Conservation (phyloP, 495 filamentous ascomycete genomes). For the Lepidopterella palustris region DNA sequence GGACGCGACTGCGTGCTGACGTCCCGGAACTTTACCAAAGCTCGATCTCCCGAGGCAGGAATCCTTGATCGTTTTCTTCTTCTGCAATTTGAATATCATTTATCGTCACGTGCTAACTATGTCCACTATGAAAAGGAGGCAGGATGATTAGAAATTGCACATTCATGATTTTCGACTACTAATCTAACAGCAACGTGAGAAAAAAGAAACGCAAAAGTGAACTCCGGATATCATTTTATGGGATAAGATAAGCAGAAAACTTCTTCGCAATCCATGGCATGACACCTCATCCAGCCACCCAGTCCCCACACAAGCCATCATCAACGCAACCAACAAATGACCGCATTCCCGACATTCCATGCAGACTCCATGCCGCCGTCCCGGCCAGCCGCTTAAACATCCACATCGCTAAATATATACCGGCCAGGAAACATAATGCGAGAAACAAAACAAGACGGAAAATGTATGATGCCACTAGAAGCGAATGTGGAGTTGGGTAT, state of each 20-base stretch:
- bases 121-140: no score
- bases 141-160: slow-evolving; percentile 4
- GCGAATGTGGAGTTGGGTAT: background rate
- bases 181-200: background rate
- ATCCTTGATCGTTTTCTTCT: no score
- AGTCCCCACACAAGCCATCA: background rate
- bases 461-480: background rate
- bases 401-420: background rate
- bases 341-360: background rate
- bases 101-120: no score
- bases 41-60: no score
- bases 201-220: no score
- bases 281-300: background rate
- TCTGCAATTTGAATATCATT: no score
- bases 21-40: no score
- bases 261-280: background rate
- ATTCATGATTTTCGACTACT: background rate
- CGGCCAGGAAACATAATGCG: background rate
- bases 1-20: no score
- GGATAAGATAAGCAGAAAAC: background rate
- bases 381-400: background rate
- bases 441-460: background rate
- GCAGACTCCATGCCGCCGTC: background rate
- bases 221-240: background rate
- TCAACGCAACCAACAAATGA: background rate